phyloP scores from a whole-genome alignment of 78 protist species.

The Acrasis kona region DNA sequence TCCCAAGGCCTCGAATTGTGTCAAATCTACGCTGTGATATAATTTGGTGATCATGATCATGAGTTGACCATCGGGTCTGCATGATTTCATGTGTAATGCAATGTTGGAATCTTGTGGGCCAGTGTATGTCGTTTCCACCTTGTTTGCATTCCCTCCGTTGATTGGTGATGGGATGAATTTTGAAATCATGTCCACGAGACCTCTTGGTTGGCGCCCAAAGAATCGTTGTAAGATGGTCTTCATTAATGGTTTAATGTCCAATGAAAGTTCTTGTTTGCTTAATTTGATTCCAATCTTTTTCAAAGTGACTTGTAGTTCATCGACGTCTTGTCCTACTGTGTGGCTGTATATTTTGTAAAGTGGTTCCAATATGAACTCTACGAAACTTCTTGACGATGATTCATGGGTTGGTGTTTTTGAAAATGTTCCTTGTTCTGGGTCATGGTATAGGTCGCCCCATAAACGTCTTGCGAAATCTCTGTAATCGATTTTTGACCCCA shows the following conservation, averaged over 20 bases:
- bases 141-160: slow-evolving; percentile 26
- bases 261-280: neutral
- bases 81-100: slow-evolving; percentile 45
- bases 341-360: slow-evolving; percentile 83
- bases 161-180: slow-evolving; percentile 75
- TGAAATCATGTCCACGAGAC: slow-evolving; percentile 69
- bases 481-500: slow-evolving; percentile 2
- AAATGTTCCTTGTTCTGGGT: slow-evolving; percentile 46
- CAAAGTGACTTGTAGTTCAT: slow-evolving; percentile 3
- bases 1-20: slow-evolving; percentile 69
- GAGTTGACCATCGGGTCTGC: slow-evolving; percentile 79
- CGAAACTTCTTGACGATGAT: slow-evolving; percentile 59
- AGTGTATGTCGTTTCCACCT: slow-evolving; percentile 44
- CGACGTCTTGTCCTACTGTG: slow-evolving; percentile 13
- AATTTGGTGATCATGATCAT: slow-evolving; percentile 68
- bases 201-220: slow-evolving; percentile 50
- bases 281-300: slow-evolving; percentile 65
- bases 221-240: slow-evolving; percentile 48
- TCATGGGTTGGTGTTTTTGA: neutral
- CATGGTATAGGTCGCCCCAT: slow-evolving; percentile 90
- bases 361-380: slow-evolving; percentile 90
- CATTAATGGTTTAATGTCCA: slow-evolving; percentile 66
- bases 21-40: slow-evolving; percentile 32
- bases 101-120: slow-evolving; percentile 47
- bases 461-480: slow-evolving; percentile 69